Conservation (phyloP, 2,329 filamentous ascomycete genomes). For the Penicillium sp. region DNA sequence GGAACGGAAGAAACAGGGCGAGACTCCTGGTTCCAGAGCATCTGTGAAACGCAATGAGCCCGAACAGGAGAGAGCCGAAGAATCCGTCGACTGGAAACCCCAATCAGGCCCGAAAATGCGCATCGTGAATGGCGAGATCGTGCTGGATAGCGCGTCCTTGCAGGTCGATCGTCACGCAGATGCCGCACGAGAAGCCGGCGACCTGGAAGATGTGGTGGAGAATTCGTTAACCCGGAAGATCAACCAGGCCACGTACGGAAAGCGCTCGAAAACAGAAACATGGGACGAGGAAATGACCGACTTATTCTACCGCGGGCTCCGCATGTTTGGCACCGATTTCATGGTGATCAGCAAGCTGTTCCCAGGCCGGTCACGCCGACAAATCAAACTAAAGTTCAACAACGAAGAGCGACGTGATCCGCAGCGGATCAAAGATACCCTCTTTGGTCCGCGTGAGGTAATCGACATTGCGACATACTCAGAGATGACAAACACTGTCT, state of each 20-base stretch:
- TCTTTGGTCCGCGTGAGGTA: slow-evolving; percentile 46
- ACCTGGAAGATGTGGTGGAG: slow-evolving; percentile 46
- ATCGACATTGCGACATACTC: slow-evolving; percentile 46
- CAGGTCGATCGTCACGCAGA: slow-evolving; percentile 56
- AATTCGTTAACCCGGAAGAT: slow-evolving; percentile 47
- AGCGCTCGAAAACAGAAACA: slow-evolving; percentile 50
- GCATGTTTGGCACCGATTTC: slow-evolving; percentile 64
- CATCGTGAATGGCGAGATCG: slow-evolving; percentile 57
- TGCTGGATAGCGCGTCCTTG: slow-evolving; percentile 51
- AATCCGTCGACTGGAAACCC: slow-evolving; percentile 22
- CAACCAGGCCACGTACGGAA: slow-evolving; percentile 47
- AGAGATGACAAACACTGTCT: slow-evolving; percentile 45
- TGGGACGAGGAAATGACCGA: slow-evolving; percentile 60
- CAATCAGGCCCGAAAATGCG: slow-evolving; percentile 48
- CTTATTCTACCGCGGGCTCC: slow-evolving; percentile 59
- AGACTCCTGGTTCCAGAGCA: slow-evolving; percentile 24
- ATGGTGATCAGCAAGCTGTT: slow-evolving; percentile 62
- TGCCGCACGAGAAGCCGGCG: slow-evolving; percentile 47
- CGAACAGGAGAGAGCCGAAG: slow-evolving; percentile 21
- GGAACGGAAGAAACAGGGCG: slow-evolving; percentile 41
- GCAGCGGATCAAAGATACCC: slow-evolving; percentile 50
- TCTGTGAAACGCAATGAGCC: slow-evolving; percentile 29
- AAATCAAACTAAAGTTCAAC: slow-evolving; percentile 62
- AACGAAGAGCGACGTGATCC: slow-evolving; percentile 58
- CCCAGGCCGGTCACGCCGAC: slow-evolving; percentile 55